Base-by-base conservation (phyloP, 805 yeast genomes). In the Kazachstania bromeliacearum region DNA sequence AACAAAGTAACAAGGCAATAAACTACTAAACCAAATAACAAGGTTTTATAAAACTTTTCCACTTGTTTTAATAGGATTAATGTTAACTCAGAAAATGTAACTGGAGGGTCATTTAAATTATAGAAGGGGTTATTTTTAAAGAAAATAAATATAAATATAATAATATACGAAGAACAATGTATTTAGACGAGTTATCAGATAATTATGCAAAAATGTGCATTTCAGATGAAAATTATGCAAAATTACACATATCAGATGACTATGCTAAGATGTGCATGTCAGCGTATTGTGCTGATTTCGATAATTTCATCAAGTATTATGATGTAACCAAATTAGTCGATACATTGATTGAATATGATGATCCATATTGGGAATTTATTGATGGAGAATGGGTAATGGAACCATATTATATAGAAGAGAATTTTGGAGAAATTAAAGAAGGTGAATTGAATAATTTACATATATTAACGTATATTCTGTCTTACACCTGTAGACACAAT, bases 261-360 rank as follows among this genome's bases (percentile, higher is more conserved):
- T 28, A 28, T 17, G 23, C 31, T 10, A 28, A 28, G 18, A 28
- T 28, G 31, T 28, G 31, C 14, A 17, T 28, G 21, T 4, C 31
- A 16, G 31, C 31, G 18, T 28, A 28, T 17, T 28, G 31, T 28
- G 31, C 31, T 17, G 31, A 28, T 28, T 28, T 17, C 7, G 23
- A 17, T 3, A 18, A 18, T 28, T 28, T 28, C 16, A 28, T 28
- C 7, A 17, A 17, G 2, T 28, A 28, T 28, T 28, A 17, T 28
- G 14, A 28, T 7, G 23, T 17, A 10, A 7, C 2, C 1, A 17
- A 28, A 28, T 28, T 28, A 17, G 14, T 28, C 4, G 13, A 17
- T 18, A 4, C 7, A 12, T 7, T 18, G 12, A 10, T 17, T 7
- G 21, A 17, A 9, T 17, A 16, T 16, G 30, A 28, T 28, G 21